Percentiles rank a stretch among this genome's conserved stretches.
These are phyloP conservation scores for Akanthomyces lecanii DNA, from an alignment of 2,329 filamentous ascomycete species.

Conservation along the genomic window DNA sequence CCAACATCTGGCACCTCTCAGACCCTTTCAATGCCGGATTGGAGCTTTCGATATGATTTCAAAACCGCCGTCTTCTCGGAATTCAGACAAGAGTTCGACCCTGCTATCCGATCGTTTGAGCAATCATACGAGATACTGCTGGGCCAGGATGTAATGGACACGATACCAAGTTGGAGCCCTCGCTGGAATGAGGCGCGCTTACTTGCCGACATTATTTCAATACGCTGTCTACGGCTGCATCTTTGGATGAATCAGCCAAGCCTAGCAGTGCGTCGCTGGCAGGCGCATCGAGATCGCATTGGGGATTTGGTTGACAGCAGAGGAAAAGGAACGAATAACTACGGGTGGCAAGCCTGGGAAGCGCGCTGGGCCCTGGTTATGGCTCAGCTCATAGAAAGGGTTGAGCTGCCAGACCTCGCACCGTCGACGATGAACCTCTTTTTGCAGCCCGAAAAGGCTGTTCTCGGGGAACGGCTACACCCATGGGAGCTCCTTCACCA, in stretches of 20 bases:
- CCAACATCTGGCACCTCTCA: conserved; percentile 82
- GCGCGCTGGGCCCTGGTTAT: conserved; percentile 64
- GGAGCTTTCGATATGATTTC: conserved; percentile 93
- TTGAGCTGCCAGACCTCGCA: conserved; percentile 47
- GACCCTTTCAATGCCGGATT: conserved; percentile 77
- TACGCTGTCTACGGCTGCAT: conserved; percentile 77
- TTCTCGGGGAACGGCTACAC: conserved; percentile 53
- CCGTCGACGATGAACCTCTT: conserved; percentile 43
- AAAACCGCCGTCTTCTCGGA: conserved; percentile 89
- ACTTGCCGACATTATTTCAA: conserved; percentile 73
- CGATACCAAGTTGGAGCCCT: conserved; percentile 83
- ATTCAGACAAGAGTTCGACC: conserved; percentile 89
- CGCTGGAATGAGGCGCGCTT: conserved; percentile 92
- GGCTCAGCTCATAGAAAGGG: conserved; percentile 56
- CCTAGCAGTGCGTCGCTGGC: conserved; percentile 75
- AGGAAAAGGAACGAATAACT: conserved; percentile 81
- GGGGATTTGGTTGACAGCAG: conserved; percentile 74
- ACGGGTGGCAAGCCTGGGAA: conserved; percentile 94
- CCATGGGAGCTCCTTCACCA: conserved; percentile 64
- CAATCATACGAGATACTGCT: conserved; percentile 81
- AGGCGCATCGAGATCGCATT: conserved; percentile 68
- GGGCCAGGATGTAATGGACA: conserved; percentile 78
- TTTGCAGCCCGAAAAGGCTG: conserved; percentile 54
- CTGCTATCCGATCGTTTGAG: conserved; percentile 78
- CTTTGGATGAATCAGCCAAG: conserved; percentile 78